Percentiles rank a stretch among this genome's conserved stretches.
Conservation (phyloP, 2,329 filamentous ascomycete genomes). For the Delphinella strobiligena region DNA sequence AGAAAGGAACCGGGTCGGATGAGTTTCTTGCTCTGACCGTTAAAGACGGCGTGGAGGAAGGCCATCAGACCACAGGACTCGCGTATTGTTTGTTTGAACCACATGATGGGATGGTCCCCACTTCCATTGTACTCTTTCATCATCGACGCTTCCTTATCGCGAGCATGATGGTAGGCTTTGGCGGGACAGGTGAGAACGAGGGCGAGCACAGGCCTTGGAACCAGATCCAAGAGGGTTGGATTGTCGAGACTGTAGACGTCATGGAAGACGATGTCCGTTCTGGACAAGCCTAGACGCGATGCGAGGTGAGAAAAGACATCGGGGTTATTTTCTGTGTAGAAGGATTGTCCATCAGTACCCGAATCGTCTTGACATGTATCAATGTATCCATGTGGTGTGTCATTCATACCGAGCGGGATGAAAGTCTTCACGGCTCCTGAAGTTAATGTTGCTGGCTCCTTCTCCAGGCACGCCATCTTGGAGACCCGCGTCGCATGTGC, state of each 20-base stretch:
- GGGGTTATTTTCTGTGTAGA: conserved; percentile 43
- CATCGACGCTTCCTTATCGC: background rate
- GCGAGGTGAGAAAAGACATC: conserved; percentile 40
- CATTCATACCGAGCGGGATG: too few species aligned
- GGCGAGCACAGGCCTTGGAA: conserved; percentile 42
- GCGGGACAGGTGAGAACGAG: conserved; percentile 41
- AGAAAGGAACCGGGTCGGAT: conserved; percentile 33
- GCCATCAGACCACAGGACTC: conserved; percentile 49
- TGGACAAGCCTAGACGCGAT: conserved; percentile 36
- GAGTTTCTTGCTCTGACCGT: conserved; percentile 32
- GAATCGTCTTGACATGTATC: too few species aligned
- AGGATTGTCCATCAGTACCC: too few species aligned
- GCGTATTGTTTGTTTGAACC: conserved; percentile 48
- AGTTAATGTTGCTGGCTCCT: too few species aligned
- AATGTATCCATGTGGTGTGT: too few species aligned
- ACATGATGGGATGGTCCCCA: conserved; percentile 40
- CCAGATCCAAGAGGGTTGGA: conserved; percentile 34
- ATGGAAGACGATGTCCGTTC: conserved; percentile 36
- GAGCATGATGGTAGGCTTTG: conserved; percentile 19
- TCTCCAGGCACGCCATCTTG: too few species aligned
- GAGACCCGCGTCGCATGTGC: too few species aligned
- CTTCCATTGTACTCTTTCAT: conserved; percentile 16
- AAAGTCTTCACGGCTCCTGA: too few species aligned
- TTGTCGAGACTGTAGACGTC: conserved; percentile 43
- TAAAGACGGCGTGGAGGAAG: conserved; percentile 41